These are phyloP conservation scores for Neocucurbitaria cava DNA, from an alignment of 2,329 filamentous ascomycete genomes.

Conservation along the genomic window DNA sequence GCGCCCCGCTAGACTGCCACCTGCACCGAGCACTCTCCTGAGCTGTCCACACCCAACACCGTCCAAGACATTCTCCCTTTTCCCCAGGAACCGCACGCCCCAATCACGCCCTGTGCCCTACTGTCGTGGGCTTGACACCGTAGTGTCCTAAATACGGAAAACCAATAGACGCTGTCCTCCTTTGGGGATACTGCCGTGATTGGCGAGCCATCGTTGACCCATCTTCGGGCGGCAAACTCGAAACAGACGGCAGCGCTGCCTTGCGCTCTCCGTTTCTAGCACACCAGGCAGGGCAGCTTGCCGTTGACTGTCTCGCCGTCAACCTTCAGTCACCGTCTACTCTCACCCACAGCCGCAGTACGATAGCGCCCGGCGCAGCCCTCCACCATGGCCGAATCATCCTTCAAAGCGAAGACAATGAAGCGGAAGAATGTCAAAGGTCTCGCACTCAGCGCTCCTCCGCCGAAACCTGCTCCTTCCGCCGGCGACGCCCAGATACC, in stretches of 20 bases:
- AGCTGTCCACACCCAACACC: constrained; percentile 23
- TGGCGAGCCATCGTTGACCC: constrained; percentile 45
- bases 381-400: constrained; percentile 61
- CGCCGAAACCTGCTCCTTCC: constrained; percentile 74
- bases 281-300: constrained; percentile 16
- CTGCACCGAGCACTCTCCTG: constrained; percentile 28
- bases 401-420: constrained; percentile 77
- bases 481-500: constrained; percentile 72
- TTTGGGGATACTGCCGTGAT: constrained; percentile 42
- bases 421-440: constrained; percentile 99
- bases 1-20: constrained; percentile 36
- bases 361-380: constrained; percentile 24
- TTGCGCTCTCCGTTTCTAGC: constrained; percentile 9
- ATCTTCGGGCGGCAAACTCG: constrained; percentile 47
- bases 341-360: constrained; percentile 6
- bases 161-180: constrained; percentile 50
- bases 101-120: constrained; percentile 30
- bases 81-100: constrained; percentile 11
- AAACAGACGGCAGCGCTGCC: constrained; percentile 35
- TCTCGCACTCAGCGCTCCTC: constrained; percentile 81
- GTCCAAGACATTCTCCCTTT: constrained; percentile 24
- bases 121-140: constrained; percentile 18
- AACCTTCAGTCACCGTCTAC: constrained; percentile 7
- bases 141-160: constrained; percentile 40
- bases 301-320: constrained; percentile 6